Evolutionary conservation across 2,329 filamentous ascomycete species (phyloP), one percentile per base, ranked within the genome.

Genomic region (Monosporascus sp.): DNA sequence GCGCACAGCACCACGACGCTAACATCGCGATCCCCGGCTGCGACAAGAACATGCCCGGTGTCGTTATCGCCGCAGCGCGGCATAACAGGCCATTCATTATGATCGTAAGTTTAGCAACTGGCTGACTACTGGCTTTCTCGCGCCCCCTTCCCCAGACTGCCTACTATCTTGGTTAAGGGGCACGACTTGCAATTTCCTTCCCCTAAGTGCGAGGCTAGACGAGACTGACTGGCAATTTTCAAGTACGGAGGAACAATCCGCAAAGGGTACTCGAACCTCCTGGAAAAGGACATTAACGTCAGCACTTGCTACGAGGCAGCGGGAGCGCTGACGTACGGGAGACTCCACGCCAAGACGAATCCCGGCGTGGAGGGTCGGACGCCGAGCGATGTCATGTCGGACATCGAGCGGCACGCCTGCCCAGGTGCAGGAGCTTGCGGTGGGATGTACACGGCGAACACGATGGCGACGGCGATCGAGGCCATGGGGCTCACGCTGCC

Each of bases 11-110:
- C 62, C 90, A 97, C 70, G 93, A 97, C 68, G 93, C 91, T 54
- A 95, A 92, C 70, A 92, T 97, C 68, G 85, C 89, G 31, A 93
- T 97, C 61, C 91, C 93, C 0, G 92, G 92, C 11, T 97, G 92
- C 69, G 92, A 97, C 75, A 97, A 97, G 81, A 97, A 97, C 70
- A 97, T 97, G 93, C 92, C 92, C 0, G 92, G 92, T 58, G 87
- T 89, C 17, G 78, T 94, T 57, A 96, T 96, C 86, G 91, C 89
- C 0, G 91, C 94, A 65, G 90, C 89, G 15, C 83, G 93, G 53
- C 90, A 95, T 72, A 97, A 97, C 72, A 82, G 93, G 9, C 93
- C 93, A 4, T 94, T 90, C 47, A 77, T 97, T 67, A 96, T 97
- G 91, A 87, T 97, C 54, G 64, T 66, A 54, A 58, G 63, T 61